A percentile compares a stretch with the other conserved stretches of the same genome.
Evolutionary conservation across 345 rosid genomes (phyloP).

Genomic region (Cardamine occulta): DNA sequence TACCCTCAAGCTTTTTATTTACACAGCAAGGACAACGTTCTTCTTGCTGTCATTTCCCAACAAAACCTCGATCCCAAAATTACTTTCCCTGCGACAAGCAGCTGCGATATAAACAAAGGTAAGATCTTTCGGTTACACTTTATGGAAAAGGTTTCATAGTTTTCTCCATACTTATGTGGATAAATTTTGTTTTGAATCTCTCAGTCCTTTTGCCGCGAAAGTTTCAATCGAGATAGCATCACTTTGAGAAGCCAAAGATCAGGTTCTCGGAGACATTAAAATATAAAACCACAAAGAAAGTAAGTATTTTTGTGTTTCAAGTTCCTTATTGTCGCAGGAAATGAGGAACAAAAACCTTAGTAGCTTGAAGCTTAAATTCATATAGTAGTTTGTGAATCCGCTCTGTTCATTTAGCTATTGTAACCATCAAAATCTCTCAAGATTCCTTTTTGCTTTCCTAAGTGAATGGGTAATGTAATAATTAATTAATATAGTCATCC

Average conservation of each 20-base stretch:
- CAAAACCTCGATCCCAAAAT: conserved; percentile 53
- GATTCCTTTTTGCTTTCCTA: conserved; percentile 29
- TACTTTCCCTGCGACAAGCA: conserved; percentile 58
- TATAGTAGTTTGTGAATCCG: conserved; percentile 26
- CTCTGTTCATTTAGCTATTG: conserved; percentile 13
- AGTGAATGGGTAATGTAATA: conserved; percentile 35
- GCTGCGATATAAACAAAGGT: conserved; percentile 65
- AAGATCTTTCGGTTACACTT: conserved; percentile 30
- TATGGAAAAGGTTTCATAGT: neutral
- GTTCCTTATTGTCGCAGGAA: conserved; percentile 13
- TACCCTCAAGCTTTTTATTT: conserved; percentile 24
- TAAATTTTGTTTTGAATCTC: neutral
- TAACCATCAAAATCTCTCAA: conserved; percentile 12
- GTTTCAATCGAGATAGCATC: conserved; percentile 27
- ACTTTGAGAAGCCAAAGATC: conserved; percentile 10
- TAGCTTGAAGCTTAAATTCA: conserved; percentile 16
- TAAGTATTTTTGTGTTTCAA: conserved; percentile 26
- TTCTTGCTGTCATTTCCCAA: conserved; percentile 52
- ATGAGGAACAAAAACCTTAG: conserved; percentile 27
- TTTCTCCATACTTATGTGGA: conserved; percentile 1
- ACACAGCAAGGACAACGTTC: conserved; percentile 61
- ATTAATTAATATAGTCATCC: conserved; percentile 12
- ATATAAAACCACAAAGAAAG: conserved; percentile 13
- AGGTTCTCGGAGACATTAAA: conserved; percentile 11
- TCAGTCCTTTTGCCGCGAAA: conserved; percentile 43